Evolutionary conservation across 169 alveolate species (phyloP), one percentile per base, ranked within the genome.

Genomic region (Blepharisma undulans): DNA sequence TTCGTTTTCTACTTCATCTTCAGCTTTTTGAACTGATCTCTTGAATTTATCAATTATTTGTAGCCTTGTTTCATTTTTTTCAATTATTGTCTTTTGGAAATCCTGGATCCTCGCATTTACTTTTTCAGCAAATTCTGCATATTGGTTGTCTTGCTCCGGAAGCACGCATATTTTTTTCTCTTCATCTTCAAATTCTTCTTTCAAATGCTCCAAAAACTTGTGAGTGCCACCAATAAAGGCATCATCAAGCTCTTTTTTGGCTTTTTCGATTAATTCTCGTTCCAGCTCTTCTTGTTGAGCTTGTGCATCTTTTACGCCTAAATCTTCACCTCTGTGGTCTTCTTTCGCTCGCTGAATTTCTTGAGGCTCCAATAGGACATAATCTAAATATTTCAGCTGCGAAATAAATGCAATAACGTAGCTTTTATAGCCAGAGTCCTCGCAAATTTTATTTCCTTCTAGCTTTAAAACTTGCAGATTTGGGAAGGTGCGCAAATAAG

Each of bases 341-440:
- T 94, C 95, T 27, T 80, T 88, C 14, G 96, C 97, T 60, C 79
- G 66, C 48, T 87, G 91, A 86, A 95, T 87, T 16, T 87, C 82
- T 81, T 93, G 94, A 6, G 82, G 91, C 27, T 95, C 94, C 48
- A 95, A 93, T 4, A 92, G 85, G n/a, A 84, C 84, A 90, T 94
- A 95, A 87, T 95, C 97, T 25, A 95, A 80, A 85, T 95, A 95
- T 85, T 94, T 93, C 21, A 95, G 93, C 18, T 94, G 81, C 21
- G 59, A 25, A 21, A 95, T 87, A 76, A 78, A 85, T 29, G 95
- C 96, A 66, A 94, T 89, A 1, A 95, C 94, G 87, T 90, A 93
- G 27, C 77, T 90, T 61, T 88, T 85, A 61, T 93, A 93, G n/a
- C 92, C 95, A n/a, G 84, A 72, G 22, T 90, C 94, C 77, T 93